A percentile compares a stretch with the other conserved stretches of the same genome.
These are phyloP conservation scores for Bocquillonia castaneifolia DNA, from an alignment of 441 rosid genomes.

Conservation along the genomic window DNA sequence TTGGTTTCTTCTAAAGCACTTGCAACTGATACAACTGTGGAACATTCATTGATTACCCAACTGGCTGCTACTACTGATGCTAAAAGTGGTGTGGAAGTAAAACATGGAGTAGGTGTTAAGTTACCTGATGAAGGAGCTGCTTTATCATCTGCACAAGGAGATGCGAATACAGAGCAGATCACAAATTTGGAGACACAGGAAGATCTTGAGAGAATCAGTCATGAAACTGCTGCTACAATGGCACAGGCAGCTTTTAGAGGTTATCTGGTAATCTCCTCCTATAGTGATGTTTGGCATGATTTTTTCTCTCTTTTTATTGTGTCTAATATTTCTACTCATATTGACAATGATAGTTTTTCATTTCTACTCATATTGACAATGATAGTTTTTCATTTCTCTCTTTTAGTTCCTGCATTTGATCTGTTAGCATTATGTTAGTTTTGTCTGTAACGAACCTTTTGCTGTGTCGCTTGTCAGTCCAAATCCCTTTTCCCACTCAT, in stretches of 20 bases:
- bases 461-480: neutral
- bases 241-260: conserved; percentile 81
- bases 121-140: conserved; percentile 29
- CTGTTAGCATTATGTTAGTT: neutral
- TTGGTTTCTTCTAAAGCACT: conserved; percentile 31
- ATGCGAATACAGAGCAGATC: conserved; percentile 17
- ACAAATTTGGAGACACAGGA: conserved; percentile 30
- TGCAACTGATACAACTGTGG: conserved; percentile 29
- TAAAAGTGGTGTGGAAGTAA: conserved; percentile 28
- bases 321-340: neutral
- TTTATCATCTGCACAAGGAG: conserved; percentile 22
- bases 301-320: no score
- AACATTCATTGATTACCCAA: conserved; percentile 32
- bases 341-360: neutral
- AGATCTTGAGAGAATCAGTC: conserved; percentile 43
- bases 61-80: conserved; percentile 28
- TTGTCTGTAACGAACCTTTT: neutral
- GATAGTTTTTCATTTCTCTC: neutral
- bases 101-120: conserved; percentile 26
- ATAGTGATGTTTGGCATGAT: neutral
- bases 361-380: no score
- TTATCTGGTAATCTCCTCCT: conserved; percentile 50
- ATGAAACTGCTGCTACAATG: conserved; percentile 54
- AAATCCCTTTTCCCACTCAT: neutral
- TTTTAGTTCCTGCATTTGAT: neutral